Conservation (phyloP, 257 asterid species). For the Misopates orontium region DNA sequence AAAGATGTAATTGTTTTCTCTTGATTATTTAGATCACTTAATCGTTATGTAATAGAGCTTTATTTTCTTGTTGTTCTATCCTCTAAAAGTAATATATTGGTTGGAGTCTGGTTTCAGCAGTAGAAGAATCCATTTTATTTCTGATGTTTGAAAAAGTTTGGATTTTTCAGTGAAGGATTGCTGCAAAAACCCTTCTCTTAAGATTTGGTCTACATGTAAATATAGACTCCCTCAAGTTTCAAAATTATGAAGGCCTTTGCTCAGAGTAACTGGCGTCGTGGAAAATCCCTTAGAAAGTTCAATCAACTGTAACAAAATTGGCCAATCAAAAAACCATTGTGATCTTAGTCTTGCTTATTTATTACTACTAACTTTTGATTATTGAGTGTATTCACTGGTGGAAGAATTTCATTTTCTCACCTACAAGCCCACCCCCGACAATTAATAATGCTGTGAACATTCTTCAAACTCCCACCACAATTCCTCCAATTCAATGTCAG, state of each 20-base stretch:
- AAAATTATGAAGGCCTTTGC: background rate
- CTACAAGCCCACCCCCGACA: background rate
- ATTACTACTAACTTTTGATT: background rate
- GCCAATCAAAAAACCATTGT: no score
- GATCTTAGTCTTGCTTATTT: background rate
- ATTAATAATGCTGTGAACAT: background rate
- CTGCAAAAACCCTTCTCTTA: no score
- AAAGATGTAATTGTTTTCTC: background rate
- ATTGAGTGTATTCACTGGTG: background rate
- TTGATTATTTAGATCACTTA: constrained; percentile 15
- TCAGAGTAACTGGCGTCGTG: background rate
- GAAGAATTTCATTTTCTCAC: background rate
- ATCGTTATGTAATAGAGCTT: constrained; percentile 8
- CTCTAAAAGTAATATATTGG: constrained; percentile 7
- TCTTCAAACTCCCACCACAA: background rate
- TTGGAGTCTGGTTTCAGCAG: constrained; percentile 25
- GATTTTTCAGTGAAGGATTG: background rate
- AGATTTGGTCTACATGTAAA: background rate
- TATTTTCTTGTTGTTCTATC: constrained; percentile 19
- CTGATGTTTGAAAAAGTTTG: constrained; percentile 6
- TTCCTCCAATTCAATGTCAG: background rate
- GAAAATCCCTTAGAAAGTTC: background rate
- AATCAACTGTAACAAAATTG: no score
- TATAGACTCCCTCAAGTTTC: background rate
- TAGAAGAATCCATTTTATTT: constrained; percentile 18